These are phyloP conservation scores for Citrus medica DNA, from an alignment of 345 rosid species.

Conservation along the genomic window DNA sequence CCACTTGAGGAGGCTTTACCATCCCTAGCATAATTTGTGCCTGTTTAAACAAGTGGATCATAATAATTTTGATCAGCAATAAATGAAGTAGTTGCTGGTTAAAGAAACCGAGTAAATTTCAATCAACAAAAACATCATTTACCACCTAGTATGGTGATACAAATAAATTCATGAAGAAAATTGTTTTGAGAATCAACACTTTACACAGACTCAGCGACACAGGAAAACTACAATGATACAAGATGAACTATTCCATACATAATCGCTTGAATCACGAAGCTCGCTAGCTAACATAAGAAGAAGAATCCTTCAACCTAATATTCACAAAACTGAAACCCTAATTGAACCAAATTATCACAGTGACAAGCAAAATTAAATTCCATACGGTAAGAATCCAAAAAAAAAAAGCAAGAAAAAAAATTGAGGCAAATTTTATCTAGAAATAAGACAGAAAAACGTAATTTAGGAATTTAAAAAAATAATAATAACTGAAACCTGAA, in stretches of 20 bases:
- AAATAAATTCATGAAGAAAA: neutral
- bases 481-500: constrained; percentile 53
- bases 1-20: constrained; percentile 94
- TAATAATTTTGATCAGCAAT: constrained; percentile 1
- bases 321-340: constrained; percentile 7
- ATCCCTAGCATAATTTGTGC: constrained; percentile 99
- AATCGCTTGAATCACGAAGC: neutral
- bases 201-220: neutral
- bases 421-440: neutral
- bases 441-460: neutral
- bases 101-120: neutral
- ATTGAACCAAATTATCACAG: neutral
- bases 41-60: constrained; percentile 32
- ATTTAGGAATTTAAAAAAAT: neutral
- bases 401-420: neutral
- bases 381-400: neutral
- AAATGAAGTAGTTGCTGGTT: neutral
- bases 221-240: neutral
- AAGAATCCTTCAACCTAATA: too few species aligned
- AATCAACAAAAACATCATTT: neutral
- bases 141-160: neutral
- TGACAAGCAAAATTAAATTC: neutral
- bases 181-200: neutral
- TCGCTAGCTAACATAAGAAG: neutral
- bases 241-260: neutral